A percentile compares a stretch with the other conserved stretches of the same genome.
phyloP scores from a whole-genome alignment of 345 rosid genomes.

The Rubroshorea leprosula region DNA sequence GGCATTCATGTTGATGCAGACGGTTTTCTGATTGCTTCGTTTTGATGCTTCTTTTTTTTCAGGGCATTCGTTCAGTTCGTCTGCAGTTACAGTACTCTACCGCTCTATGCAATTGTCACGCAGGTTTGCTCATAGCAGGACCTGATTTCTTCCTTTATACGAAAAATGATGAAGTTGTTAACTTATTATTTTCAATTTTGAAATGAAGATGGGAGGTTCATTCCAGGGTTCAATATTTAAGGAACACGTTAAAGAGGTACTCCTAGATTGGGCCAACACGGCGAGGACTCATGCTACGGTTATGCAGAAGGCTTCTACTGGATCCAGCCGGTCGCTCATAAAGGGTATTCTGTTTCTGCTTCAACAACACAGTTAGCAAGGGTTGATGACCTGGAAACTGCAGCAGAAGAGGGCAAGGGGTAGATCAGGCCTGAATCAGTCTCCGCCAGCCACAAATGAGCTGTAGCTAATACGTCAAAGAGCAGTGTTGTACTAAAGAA shows the following conservation, averaged over 20 bases:
- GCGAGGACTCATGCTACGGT: slow-evolving; percentile 41
- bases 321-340: slow-evolving; percentile 19
- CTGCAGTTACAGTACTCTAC: slow-evolving; percentile 81
- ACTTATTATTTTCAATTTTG: background rate
- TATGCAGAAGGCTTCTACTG: slow-evolving; percentile 34
- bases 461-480: too few species aligned
- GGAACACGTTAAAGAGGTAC: slow-evolving; percentile 51
- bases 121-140: slow-evolving; percentile 42
- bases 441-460: too few species aligned
- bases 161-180: too few species aligned
- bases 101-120: slow-evolving; percentile 83
- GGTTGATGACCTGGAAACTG: too few species aligned
- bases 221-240: slow-evolving; percentile 68
- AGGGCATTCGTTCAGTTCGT: slow-evolving; percentile 68
- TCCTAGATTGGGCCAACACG: slow-evolving; percentile 62
- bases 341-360: slow-evolving; percentile 10
- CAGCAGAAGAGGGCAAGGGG: too few species aligned
- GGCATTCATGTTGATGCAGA: too few species aligned
- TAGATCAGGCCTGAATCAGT: too few species aligned
- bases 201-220: slow-evolving; percentile 79
- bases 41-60: background rate
- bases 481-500: too few species aligned
- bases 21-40: background rate
- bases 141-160: background rate
- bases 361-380: too few species aligned